phyloP scores from a whole-genome alignment of 768 basidiomycete genomes.

The Amyloporia xantha region DNA sequence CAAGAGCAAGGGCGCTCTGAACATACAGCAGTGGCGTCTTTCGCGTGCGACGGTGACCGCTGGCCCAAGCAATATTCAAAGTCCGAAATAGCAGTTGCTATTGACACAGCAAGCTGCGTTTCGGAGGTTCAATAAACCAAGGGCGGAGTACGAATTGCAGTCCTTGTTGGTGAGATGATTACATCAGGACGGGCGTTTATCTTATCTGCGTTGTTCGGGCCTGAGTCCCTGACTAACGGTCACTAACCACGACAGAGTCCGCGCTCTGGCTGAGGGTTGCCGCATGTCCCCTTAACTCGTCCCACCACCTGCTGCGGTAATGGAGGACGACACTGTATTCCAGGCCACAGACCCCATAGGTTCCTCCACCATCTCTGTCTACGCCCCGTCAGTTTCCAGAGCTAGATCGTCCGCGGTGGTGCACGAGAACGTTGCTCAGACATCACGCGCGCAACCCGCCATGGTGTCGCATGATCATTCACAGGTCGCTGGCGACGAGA shows the following conservation, averaged over 20 bases:
- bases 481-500: conserved; percentile 20
- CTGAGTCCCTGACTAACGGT: too few species aligned
- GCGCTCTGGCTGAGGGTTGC: too few species aligned
- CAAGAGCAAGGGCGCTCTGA: background rate
- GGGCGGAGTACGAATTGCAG: too few species aligned
- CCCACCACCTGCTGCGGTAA: conserved; percentile 8
- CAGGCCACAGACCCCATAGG: conserved; percentile 20
- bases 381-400: conserved; percentile 16
- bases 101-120: background rate
- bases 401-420: conserved; percentile 4
- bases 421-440: background rate
- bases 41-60: background rate
- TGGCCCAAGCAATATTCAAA: background rate
- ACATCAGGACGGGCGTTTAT: too few species aligned
- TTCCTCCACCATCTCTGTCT: conserved; percentile 19
- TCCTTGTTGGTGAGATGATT: too few species aligned
- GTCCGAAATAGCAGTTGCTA: too few species aligned
- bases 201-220: too few species aligned
- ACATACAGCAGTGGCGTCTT: background rate
- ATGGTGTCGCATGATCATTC: background rate
- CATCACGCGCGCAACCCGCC: background rate
- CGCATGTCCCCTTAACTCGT: conserved; percentile 1
- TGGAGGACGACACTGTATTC: conserved; percentile 13
- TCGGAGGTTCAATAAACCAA: conserved; percentile 11
- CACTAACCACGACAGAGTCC: too few species aligned